phyloP scores from a whole-genome alignment of 139 green algal genomes.

The Klebsormidium nitens region DNA sequence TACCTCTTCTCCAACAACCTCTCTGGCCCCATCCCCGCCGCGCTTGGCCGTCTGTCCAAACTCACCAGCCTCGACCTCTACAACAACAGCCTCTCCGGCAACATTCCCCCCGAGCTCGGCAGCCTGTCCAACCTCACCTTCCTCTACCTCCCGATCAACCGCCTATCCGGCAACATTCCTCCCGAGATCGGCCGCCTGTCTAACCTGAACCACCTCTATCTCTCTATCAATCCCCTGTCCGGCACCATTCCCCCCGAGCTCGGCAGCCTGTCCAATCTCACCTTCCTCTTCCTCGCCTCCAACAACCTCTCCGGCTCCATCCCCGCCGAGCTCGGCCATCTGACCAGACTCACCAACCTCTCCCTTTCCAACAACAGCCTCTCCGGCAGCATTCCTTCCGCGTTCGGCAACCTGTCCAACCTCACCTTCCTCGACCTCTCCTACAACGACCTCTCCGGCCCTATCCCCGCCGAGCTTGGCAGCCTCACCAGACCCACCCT shows the following conservation, averaged over 20 bases:
- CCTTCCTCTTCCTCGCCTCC: background rate
- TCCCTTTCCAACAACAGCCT: slow-evolving; percentile 6
- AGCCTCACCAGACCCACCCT: too few relatives aligned
- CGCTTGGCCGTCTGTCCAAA: background rate
- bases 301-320: slow-evolving; percentile 2
- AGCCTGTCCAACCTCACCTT: background rate
- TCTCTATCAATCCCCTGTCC: background rate
- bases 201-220: background rate
- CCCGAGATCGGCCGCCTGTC: background rate
- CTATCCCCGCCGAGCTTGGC: background rate
- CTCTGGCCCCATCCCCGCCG: slow-evolving; percentile 1
- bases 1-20: slow-evolving; percentile 4
- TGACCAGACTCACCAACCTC: slow-evolving; percentile 6
- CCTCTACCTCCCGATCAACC: slow-evolving; percentile 8
- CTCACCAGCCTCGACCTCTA: background rate
- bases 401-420: slow-evolving; percentile 1
- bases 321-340: slow-evolving; percentile 10
- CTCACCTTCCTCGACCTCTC: slow-evolving; percentile 1
- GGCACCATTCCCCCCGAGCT: background rate
- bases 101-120: background rate
- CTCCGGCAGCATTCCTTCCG: slow-evolving; percentile 10
- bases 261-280: background rate
- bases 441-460: slow-evolving; percentile 1
- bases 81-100: slow-evolving; percentile 10
- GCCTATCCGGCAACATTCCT: slow-evolving; percentile 7